These are phyloP conservation scores for Leccinum arenicola DNA, from an alignment of 768 basidiomycete species.

Conservation along the genomic window DNA sequence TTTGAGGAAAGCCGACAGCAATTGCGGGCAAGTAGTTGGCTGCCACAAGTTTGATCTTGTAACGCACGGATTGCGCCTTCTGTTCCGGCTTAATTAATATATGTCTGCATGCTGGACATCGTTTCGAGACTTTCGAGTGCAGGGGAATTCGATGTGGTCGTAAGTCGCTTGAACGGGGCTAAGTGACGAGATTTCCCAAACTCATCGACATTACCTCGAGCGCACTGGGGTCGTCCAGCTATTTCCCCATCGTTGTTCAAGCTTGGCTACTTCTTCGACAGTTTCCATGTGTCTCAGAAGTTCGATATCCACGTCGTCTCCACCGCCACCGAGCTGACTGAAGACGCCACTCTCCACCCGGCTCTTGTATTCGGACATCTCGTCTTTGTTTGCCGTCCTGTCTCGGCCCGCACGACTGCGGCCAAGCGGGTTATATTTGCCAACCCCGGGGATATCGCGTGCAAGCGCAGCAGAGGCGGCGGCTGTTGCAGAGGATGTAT, in stretches of 20 bases:
- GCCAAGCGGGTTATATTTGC: constrained; percentile 67
- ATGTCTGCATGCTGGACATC: constrained; percentile 91
- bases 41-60: constrained; percentile 97
- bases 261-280: constrained; percentile 57
- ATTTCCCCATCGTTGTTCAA: constrained; percentile 79
- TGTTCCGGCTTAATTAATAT: constrained; percentile 98
- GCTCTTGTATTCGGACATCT: constrained; percentile 74
- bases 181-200: not conserved
- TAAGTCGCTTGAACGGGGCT: constrained; percentile 55
- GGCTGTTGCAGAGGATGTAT: constrained; percentile 80
- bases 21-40: constrained; percentile 92
- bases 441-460: constrained; percentile 81
- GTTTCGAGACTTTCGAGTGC: constrained; percentile 92
- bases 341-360: constrained; percentile 62
- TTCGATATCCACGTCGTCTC: constrained; percentile 69
- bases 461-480: constrained; percentile 87
- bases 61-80: constrained; percentile 90
- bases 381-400: constrained; percentile 66
- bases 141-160: constrained; percentile 89
- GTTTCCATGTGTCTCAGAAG: constrained; percentile 63
- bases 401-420: constrained; percentile 53
- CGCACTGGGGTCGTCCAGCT: constrained; percentile 74
- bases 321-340: constrained; percentile 51
- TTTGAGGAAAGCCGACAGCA: constrained; percentile 64
- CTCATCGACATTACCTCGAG: constrained; percentile 44